Base-by-base conservation (phyloP, 2,329 filamentous ascomycete genomes). In the Pseudogymnoascus sp. region DNA sequence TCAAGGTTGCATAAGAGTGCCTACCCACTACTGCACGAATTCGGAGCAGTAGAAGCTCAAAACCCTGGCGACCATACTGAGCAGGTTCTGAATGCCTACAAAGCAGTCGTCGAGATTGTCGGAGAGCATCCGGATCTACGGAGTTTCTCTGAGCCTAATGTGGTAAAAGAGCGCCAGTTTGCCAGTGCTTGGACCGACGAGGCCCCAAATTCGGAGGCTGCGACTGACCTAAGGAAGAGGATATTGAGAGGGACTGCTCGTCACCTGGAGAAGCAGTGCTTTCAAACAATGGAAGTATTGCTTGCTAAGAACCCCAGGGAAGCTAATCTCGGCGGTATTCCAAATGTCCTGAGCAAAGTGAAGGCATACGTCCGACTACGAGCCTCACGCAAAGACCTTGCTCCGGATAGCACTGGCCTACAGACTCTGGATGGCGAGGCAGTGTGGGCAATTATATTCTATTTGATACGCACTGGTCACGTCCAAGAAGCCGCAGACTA, bases 401-500 rank as follows among this genome's bases (percentile, higher is more conserved):
- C 90, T 1, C 86, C 89, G 2, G 90, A 96, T 73, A 90, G 89
- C 67, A 85, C 88, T 4, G 87, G 93, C 68, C 81, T 97, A 57
- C 91, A 96, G 75, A 85, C 87, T 74, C 83, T 93, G 60, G 86
- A 87, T 45, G 86, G 90, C 62, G 93, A 96, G 74, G 95, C 89
- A 72, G 89, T 93, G 68, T 99, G 95, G 95, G 92, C 93, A 48
- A 83, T 97, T 61, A 87, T 99, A 51, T 99, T 96, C 79, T 98
- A 92, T 76, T 83, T 98, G 43, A 79, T 99, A 23, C 87, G 95
- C 54, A 89, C 89, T 67, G 95, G 95, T 61, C 88, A 96, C 68
- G 82, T 95, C 62, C 83, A 83, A 14, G 93, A 98, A 75, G 93
- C 93, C 14, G 87, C 90, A 31, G 84, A 90, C 67, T 99, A 97